A percentile compares a stretch with the other conserved stretches of the same genome.
Conservation (phyloP, 202 grass and related monocot species). For the Panicum virgatum region DNA sequence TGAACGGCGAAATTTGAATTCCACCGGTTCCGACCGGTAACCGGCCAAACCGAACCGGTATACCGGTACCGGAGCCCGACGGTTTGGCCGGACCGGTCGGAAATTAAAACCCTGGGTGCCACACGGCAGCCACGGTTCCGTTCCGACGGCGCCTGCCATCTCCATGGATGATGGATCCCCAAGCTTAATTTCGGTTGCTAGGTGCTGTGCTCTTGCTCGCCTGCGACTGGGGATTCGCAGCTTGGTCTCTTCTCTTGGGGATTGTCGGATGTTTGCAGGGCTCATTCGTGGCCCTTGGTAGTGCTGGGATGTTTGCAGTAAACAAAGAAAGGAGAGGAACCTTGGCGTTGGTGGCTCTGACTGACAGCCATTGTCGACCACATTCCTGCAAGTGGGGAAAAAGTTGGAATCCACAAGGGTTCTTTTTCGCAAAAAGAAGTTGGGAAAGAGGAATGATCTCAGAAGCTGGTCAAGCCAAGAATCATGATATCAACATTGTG, state of each 20-base stretch:
- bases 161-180: slow-evolving; percentile 32
- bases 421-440: not conserved
- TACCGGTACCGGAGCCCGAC: too few species aligned
- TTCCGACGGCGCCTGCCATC: not conserved
- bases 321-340: slow-evolving; percentile 24
- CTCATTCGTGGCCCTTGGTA: not conserved
- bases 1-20: too few species aligned
- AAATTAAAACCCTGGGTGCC: too few species aligned
- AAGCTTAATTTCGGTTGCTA: not conserved
- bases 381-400: slow-evolving; percentile 25
- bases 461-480: not conserved
- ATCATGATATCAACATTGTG: not conserved
- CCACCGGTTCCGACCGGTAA: too few species aligned
- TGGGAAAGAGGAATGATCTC: not conserved
- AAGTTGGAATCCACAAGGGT: not conserved
- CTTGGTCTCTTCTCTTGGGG: not conserved
- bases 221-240: not conserved
- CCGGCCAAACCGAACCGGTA: too few species aligned
- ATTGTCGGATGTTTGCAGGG: not conserved
- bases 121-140: slow-evolving; percentile 31
- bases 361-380: slow-evolving; percentile 41
- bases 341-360: slow-evolving; percentile 5
- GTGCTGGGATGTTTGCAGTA: slow-evolving; percentile 3
- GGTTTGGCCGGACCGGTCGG: too few species aligned
- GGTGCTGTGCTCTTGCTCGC: not conserved